Percentiles rank a stretch among this genome's conserved stretches.
phyloP scores from a whole-genome alignment of 208 protist genomes.

The Leishmania guyanensis region DNA sequence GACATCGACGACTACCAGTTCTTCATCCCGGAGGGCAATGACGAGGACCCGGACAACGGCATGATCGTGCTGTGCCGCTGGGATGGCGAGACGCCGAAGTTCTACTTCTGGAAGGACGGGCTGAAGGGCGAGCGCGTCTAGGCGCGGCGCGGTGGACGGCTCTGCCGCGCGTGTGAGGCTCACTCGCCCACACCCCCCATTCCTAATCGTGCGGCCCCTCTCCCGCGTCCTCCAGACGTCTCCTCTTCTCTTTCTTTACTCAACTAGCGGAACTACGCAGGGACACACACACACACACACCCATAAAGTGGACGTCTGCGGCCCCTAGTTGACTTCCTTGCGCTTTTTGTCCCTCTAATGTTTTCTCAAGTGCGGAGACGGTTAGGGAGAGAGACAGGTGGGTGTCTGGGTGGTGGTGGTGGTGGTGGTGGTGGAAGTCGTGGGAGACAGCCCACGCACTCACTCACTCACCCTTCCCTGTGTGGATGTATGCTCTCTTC shows the following conservation, averaged over 20 bases:
- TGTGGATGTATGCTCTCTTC: too few species aligned
- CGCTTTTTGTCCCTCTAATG: background rate
- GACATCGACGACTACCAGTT: slow-evolving; percentile 94
- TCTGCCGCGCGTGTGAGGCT: background rate
- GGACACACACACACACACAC: background rate
- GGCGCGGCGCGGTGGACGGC: slow-evolving; percentile 7
- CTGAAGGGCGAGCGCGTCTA: slow-evolving; percentile 87
- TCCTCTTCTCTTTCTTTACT: background rate
- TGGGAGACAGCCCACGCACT: background rate
- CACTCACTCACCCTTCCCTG: background rate
- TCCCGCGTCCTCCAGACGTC: background rate
- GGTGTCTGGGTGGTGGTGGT: background rate
- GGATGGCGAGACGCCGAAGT: slow-evolving; percentile 84
- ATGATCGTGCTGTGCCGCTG: slow-evolving; percentile 92
- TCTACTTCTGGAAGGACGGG: slow-evolving; percentile 93
- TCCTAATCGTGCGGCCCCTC: background rate
- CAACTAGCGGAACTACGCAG: background rate
- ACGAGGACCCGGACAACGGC: slow-evolving; percentile 90
- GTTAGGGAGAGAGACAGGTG: too few species aligned
- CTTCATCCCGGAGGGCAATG: slow-evolving; percentile 91
- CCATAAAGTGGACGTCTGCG: background rate
- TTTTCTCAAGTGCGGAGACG: background rate
- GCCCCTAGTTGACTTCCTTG: background rate
- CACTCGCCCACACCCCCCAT: background rate
- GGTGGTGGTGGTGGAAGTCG: background rate